Conservation (phyloP, 139 green algal genomes). For the Desmodesmus armatus region DNA sequence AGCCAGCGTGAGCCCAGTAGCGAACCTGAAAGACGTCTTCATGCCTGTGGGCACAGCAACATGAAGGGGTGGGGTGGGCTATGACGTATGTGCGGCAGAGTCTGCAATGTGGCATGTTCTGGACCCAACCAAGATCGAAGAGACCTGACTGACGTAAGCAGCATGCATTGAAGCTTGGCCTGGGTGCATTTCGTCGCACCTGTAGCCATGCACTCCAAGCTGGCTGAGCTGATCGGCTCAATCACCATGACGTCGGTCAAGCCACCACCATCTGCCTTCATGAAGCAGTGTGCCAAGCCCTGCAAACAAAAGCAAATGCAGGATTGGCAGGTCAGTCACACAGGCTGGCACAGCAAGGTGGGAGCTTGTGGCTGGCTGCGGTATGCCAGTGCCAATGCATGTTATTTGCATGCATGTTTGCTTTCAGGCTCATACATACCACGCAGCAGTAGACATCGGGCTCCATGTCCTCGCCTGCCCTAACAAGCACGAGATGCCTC, state of each 20-base stretch:
- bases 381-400: not conserved
- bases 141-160: no score
- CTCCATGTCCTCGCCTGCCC: constrained; percentile 9
- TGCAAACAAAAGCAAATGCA: not conserved
- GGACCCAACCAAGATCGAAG: not conserved
- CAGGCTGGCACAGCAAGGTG: not conserved
- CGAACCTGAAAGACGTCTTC: constrained; percentile 84
- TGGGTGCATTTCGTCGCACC: no score
- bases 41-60: constrained; percentile 57
- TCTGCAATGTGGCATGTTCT: not conserved
- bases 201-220: constrained; percentile 87
- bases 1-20: constrained; percentile 70
- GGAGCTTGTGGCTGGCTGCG: no score
- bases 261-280: constrained; percentile 78
- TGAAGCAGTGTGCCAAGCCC: constrained; percentile 90
- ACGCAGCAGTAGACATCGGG: constrained; percentile 47
- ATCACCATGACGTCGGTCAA: constrained; percentile 82
- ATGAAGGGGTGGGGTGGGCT: not conserved
- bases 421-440: not conserved
- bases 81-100: not conserved
- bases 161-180: no score
- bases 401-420: not conserved
- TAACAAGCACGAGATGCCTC: not conserved
- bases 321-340: not conserved
- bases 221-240: constrained; percentile 86